Conservation (phyloP, 164 flowering plant genomes). For the Aristolochia californica region DNA sequence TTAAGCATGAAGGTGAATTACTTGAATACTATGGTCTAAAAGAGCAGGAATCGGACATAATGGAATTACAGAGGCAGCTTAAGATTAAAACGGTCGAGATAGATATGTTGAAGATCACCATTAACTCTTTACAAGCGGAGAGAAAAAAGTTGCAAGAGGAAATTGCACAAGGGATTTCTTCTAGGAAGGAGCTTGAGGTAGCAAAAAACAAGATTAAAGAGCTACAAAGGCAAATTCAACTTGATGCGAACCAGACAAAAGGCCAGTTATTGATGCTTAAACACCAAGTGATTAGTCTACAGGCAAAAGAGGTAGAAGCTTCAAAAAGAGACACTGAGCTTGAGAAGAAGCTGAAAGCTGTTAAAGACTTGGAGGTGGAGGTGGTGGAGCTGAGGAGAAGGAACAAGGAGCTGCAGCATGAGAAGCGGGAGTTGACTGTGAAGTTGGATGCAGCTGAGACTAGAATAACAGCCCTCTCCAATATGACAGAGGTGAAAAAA, state of each 20-base stretch:
- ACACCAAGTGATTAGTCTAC: constrained; percentile 75
- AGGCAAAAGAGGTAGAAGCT: constrained; percentile 76
- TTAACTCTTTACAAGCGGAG: constrained; percentile 75
- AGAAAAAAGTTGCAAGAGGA: constrained; percentile 89
- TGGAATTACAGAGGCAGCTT: constrained; percentile 76
- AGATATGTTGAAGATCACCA: constrained; percentile 76
- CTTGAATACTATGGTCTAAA: constrained; percentile 88
- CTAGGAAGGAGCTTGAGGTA: constrained; percentile 62
- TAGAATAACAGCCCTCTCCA: constrained; percentile 52
- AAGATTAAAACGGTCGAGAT: constrained; percentile 86
- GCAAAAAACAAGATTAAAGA: constrained; percentile 85
- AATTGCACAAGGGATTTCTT: constrained; percentile 30
- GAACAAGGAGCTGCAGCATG: constrained; percentile 87
- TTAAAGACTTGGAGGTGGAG: constrained; percentile 72
- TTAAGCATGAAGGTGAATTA: constrained; percentile 88
- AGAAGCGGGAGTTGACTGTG: constrained; percentile 74
- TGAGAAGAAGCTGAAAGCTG: constrained; percentile 69
- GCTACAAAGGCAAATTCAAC: constrained; percentile 86
- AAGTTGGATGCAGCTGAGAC: constrained; percentile 75
- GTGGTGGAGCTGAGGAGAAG: constrained; percentile 80
- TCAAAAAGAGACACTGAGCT: constrained; percentile 55
- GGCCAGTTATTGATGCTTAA: constrained; percentile 81
- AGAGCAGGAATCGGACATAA: constrained; percentile 77
- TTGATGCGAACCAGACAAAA: constrained; percentile 83
- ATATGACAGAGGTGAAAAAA: constrained; percentile 80